Conservation (phyloP, 75 land plant species). For the Adiantum capillusveneris region DNA sequence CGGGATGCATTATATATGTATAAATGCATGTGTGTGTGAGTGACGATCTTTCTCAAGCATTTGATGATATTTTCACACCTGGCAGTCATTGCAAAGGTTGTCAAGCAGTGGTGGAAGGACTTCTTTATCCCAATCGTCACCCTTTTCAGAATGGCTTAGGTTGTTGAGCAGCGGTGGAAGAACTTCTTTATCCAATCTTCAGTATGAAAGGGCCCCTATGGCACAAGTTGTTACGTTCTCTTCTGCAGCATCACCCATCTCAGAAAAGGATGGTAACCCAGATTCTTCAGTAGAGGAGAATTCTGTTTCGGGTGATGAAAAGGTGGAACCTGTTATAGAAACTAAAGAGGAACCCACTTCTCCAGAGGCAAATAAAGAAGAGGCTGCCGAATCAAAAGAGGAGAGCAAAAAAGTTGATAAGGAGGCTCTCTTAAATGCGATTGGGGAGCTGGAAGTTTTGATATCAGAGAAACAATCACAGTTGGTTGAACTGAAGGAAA, state of each 20-base stretch:
- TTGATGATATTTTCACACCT: too few relatives aligned
- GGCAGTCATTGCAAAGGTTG: too few relatives aligned
- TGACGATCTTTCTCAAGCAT: too few relatives aligned
- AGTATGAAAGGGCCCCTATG: too few relatives aligned
- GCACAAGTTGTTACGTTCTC: background rate
- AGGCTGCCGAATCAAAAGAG: background rate
- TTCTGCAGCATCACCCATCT: background rate
- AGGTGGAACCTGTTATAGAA: slow-evolving; percentile 2
- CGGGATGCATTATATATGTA: too few relatives aligned
- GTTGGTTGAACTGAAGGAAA: slow-evolving; percentile 67
- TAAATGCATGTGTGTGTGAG: too few relatives aligned
- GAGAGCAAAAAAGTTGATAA: background rate
- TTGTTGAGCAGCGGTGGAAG: too few relatives aligned
- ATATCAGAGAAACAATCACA: slow-evolving; percentile 5
- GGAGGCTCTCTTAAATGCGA: background rate
- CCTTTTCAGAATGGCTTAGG: too few relatives aligned
- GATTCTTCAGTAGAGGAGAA: background rate
- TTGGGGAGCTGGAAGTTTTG: background rate
- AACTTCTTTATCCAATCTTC: too few relatives aligned
- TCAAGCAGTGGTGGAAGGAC: too few relatives aligned
- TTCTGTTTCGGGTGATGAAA: background rate
- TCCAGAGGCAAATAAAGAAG: background rate
- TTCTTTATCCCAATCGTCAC: too few relatives aligned
- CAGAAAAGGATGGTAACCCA: background rate
- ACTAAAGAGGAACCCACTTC: background rate